These are phyloP conservation scores for Dendryphion nanum DNA, from an alignment of 2,329 filamentous ascomycete genomes.

Conservation along the genomic window DNA sequence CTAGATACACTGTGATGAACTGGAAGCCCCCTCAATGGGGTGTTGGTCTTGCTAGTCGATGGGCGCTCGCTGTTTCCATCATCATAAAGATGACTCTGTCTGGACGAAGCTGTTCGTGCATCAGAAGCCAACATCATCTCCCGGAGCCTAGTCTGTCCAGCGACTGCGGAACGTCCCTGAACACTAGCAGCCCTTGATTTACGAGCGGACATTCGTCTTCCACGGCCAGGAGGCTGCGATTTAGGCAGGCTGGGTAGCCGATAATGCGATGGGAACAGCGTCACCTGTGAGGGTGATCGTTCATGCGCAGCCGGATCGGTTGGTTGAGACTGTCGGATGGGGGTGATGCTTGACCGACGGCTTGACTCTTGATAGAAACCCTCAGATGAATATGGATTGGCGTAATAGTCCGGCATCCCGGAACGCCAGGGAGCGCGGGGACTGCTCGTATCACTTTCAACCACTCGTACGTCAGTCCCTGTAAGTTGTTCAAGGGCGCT, in stretches of 20 bases:
- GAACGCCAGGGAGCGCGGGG: constrained; percentile 23
- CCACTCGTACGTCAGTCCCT: constrained; percentile 36
- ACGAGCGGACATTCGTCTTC: too few species aligned
- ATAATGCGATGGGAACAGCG: constrained; percentile 14
- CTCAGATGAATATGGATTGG: too few species aligned
- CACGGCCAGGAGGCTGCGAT: neutral
- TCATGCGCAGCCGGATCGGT: constrained; percentile 8
- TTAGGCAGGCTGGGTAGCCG: neutral
- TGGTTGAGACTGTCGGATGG: constrained; percentile 12
- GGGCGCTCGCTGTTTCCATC: constrained; percentile 23
- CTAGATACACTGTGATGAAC: constrained; percentile 12
- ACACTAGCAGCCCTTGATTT: too few species aligned
- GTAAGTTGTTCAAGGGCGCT: constrained; percentile 38
- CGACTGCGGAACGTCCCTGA: constrained; percentile 27
- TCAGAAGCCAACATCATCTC: constrained; percentile 34
- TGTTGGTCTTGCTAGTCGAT: constrained; percentile 29
- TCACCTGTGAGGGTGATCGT: constrained; percentile 21
- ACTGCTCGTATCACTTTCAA: constrained; percentile 39
- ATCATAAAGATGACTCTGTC: constrained; percentile 18
- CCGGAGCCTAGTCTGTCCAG: constrained; percentile 32
- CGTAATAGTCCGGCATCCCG: too few species aligned
- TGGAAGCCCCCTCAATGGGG: constrained; percentile 18
- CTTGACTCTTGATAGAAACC: constrained; percentile 24
- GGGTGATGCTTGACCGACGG: constrained; percentile 20
- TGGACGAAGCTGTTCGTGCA: constrained; percentile 17